These are phyloP conservation scores for Hypoxylon sp. DNA, from an alignment of 2,329 filamentous ascomycete species.

Conservation along the genomic window DNA sequence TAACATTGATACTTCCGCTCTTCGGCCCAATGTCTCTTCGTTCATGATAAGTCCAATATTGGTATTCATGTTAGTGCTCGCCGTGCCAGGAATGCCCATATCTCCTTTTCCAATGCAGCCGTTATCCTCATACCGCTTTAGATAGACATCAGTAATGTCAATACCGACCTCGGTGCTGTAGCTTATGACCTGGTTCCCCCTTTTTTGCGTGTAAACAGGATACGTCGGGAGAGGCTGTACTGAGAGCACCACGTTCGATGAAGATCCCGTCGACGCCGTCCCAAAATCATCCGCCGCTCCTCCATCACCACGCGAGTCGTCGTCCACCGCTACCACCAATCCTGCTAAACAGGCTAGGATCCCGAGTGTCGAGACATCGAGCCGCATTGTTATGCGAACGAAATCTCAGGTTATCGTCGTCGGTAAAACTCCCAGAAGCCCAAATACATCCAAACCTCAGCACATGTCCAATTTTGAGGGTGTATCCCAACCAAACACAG, in stretches of 20 bases:
- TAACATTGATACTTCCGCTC: conserved; percentile 5
- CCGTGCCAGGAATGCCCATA: neutral
- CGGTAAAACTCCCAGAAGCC: conserved; percentile 40
- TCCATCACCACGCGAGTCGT: conserved; percentile 5
- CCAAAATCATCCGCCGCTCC: conserved; percentile 1
- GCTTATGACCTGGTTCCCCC: conserved; percentile 5
- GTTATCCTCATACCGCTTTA: conserved; percentile 28
- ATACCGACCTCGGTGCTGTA: conserved; percentile 24
- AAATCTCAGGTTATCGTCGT: conserved; percentile 37
- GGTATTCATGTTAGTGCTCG: neutral
- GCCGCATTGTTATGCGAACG: conserved; percentile 49
- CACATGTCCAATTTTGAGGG: conserved; percentile 30
- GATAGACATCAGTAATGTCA: conserved; percentile 21
- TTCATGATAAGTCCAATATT: neutral
- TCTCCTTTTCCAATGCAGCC: conserved; percentile 20
- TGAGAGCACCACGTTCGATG: conserved; percentile 34
- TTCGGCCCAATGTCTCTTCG: conserved; percentile 8
- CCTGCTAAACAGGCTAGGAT: conserved; percentile 47
- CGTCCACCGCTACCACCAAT: conserved; percentile 29
- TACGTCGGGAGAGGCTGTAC: conserved; percentile 21
- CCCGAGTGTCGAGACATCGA: conserved; percentile 47
- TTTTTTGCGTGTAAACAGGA: conserved; percentile 19
- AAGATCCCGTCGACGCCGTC: conserved; percentile 23
- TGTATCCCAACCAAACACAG: conserved; percentile 27
- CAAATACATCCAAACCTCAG: conserved; percentile 41